These are phyloP conservation scores for Allodekkera sacchari DNA, from an alignment of 805 yeast genomes.

Conservation along the genomic window DNA sequence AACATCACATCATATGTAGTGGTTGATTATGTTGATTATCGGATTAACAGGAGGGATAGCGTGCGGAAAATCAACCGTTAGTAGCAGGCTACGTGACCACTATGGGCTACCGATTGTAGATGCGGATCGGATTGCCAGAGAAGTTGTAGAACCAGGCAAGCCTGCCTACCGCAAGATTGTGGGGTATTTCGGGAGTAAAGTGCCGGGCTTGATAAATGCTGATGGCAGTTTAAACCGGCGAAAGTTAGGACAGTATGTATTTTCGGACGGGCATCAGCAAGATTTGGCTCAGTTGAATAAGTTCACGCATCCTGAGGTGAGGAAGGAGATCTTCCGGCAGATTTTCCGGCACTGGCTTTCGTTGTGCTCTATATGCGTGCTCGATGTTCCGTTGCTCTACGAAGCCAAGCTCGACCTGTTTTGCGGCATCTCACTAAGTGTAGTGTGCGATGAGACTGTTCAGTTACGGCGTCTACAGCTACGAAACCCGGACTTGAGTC, in stretches of 20 bases:
- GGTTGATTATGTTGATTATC: conserved; percentile 59
- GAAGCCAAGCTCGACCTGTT: conserved; percentile 64
- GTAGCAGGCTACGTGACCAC: conserved; percentile 43
- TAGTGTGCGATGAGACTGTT: conserved; percentile 45
- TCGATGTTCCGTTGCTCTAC: conserved; percentile 87
- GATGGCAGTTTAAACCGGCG: conserved; percentile 52
- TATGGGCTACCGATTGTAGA: conserved; percentile 61
- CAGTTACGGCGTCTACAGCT: conserved; percentile 57
- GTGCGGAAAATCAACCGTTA: conserved; percentile 92
- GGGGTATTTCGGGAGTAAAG: conserved; percentile 42
- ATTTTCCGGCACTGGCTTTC: conserved; percentile 49
- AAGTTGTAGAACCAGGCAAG: conserved; percentile 76
- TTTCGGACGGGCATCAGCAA: conserved; percentile 47
- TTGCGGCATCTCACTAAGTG: conserved; percentile 68
- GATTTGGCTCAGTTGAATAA: conserved; percentile 55
- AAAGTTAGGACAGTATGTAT: conserved; percentile 71
- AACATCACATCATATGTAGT: neutral
- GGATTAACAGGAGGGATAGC: conserved; percentile 99
- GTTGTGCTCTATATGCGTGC: conserved; percentile 52
- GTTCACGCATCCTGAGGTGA: conserved; percentile 85
- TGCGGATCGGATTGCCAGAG: conserved; percentile 84
- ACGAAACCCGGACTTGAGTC: conserved; percentile 61
- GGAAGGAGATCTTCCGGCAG: conserved; percentile 52
- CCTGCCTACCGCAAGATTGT: conserved; percentile 63
- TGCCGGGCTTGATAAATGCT: conserved; percentile 44